Base-by-base conservation (phyloP, 169 alveolate genomes). In the Cyclospora cayetanensis region DNA sequence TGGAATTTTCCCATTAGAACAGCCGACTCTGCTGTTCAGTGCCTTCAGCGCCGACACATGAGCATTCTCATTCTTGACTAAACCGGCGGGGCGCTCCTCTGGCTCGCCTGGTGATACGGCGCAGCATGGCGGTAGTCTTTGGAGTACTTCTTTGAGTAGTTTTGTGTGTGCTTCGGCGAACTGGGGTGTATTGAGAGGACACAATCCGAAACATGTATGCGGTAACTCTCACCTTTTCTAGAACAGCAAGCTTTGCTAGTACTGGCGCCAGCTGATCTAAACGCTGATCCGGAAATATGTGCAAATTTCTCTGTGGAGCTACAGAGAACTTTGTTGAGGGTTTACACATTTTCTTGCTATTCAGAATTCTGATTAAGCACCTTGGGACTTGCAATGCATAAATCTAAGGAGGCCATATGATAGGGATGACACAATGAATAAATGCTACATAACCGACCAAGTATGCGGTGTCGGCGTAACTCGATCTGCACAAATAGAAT, bases 251-350 rank as follows among this genome's bases (percentile, higher is more conserved):
- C 84, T 72, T 72, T 27, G 84, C 84, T 20, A 72, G 52, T 20
- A 72, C 63, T 1, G 63, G 84, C 20, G 84, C 84, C 84, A 72
- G 37, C 1, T 37, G 84, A 39, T 72, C 84, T 72, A 37, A 12
- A 2, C 29, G 63, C 37, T 35, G 84, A 34, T 72, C 63, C 4
- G 83, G 7, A 2, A 1, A 29, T 2, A 72, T 2, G n/a, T 72
- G 27, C 84, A 72, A 5, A 9, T 41, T 72, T 15, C 84, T 31
- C 4, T 20, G 84, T 2, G 27, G n/a, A 20, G 84, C 84, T 34
- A 60, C 60, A 53, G 84, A 34, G 22, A 70, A 18, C 12, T 12
- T 27, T 15, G 20, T 1, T 1, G 35, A 4, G 11, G 43, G 1
- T 29, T 37, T 37, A 9, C 12, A 18, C 84, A 12, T 43, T 22